phyloP scores from a whole-genome alignment of 306 rosid genomes.

The Quercus gilva region DNA sequence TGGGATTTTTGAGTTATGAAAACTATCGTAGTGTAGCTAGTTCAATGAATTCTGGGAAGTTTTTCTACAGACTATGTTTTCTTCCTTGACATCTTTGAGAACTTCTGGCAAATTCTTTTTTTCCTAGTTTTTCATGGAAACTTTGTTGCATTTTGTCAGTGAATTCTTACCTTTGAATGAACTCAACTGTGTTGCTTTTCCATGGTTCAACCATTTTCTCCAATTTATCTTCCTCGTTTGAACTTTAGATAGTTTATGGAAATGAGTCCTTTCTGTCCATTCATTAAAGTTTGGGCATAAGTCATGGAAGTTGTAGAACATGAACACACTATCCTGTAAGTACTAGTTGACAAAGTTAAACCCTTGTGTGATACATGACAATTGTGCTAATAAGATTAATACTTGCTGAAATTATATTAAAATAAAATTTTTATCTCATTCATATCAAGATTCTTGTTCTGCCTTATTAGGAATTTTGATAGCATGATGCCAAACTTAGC shows the following conservation, averaged over 20 bases:
- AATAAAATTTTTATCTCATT: too few relatives aligned
- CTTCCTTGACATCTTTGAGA: background rate
- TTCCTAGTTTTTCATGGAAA: background rate
- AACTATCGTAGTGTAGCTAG: background rate
- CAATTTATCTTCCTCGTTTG: background rate
- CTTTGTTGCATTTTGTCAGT: background rate
- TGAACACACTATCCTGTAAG: too few relatives aligned
- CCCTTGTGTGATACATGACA: too few relatives aligned
- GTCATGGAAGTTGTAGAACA: too few relatives aligned
- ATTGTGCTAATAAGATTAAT: too few relatives aligned
- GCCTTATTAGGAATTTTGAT: too few relatives aligned
- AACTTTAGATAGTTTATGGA: background rate
- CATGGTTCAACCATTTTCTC: background rate
- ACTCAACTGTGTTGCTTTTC: background rate
- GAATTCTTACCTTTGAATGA: background rate
- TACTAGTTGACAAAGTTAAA: too few relatives aligned
- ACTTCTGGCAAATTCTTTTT: background rate
- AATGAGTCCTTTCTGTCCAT: background rate
- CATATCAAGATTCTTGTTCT: too few relatives aligned
- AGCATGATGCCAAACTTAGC: too few relatives aligned
- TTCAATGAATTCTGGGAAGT: background rate
- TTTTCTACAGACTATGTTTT: background rate
- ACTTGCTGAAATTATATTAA: too few relatives aligned
- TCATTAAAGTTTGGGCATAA: too few relatives aligned
- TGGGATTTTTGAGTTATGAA: background rate